Conservation (phyloP, 805 yeast species). For the Torulaspora franciscae region DNA sequence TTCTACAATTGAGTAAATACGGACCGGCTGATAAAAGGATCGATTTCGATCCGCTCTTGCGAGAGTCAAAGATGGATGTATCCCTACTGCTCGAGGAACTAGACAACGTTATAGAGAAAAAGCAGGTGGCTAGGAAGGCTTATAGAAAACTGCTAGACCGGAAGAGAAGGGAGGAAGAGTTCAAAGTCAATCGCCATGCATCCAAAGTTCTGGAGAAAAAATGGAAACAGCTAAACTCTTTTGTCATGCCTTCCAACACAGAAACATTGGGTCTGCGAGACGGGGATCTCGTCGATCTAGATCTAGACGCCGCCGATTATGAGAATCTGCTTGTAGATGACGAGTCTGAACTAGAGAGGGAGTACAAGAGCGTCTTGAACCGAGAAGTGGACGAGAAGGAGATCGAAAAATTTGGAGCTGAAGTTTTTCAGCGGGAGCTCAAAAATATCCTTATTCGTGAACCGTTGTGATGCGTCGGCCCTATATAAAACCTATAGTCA, state of each 20-base stretch:
- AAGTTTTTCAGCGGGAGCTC: constrained; percentile 16
- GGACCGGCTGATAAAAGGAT: constrained; percentile 40
- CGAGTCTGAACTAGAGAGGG: constrained; percentile 30
- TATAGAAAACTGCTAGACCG: constrained; percentile 29
- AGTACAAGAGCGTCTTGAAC: constrained; percentile 27
- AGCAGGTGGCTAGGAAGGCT: constrained; percentile 35
- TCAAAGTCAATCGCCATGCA: constrained; percentile 16
- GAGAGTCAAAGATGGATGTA: constrained; percentile 25
- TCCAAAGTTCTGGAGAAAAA: constrained; percentile 36
- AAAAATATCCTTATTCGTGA: constrained; percentile 7
- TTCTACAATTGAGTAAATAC: constrained; percentile 57
- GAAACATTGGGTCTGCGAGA: constrained; percentile 48
- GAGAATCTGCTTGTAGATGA: constrained; percentile 22
- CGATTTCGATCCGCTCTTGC: constrained; percentile 41
- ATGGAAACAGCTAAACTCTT: constrained; percentile 43
- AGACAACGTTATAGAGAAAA: constrained; percentile 37
- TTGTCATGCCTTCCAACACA: constrained; percentile 40
- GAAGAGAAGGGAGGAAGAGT: constrained; percentile 22
- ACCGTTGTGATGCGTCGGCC: constrained; percentile 3
- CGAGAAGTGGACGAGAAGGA: constrained; percentile 20
- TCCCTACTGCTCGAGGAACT: constrained; percentile 38
- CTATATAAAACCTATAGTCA: not conserved
- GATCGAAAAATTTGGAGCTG: constrained; percentile 30
- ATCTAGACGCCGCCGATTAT: constrained; percentile 32
- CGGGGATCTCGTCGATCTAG: constrained; percentile 44